Evolutionary conservation across 148 eudicot genomes (phyloP), one percentile per base, ranked within the genome.

Genomic region (Drosera capensis): DNA sequence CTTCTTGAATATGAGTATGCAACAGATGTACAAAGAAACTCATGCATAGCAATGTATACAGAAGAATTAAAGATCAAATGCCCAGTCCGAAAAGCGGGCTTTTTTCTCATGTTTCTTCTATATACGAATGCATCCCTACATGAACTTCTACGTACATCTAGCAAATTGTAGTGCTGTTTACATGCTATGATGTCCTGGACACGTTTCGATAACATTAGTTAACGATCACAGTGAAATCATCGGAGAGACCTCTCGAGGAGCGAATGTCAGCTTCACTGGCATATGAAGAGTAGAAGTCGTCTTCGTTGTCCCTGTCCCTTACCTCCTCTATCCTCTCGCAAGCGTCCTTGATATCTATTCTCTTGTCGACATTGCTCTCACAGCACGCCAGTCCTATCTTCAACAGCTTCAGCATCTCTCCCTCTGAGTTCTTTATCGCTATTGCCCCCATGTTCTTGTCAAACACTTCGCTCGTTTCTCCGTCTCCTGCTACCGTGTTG

Each of bases 291-390:
- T 71, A 65, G 35, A 73, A 71, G 20, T 80, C 82, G n/a, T 79
- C 75, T 7, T 72, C 77, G 35, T 23, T 26, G 17, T 74, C 77
- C 23, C 47, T 79, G 28, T 78, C 93, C 49, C 46, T 75, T 1
- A 90, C 46, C 43, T 75, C 76, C 18, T 80, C 72, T 29, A 90
- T 73, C 52, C 40, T 71, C 31, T 68, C 82, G 38, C 71, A 53
- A 15, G 67, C 82, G 55, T 85, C 72, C 8, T 70, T 75, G n/a
- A 90, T 73, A 56, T 71, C 95, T 58, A 51, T 65, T 48, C 99
- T 73, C 56, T 63, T 64, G 13, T 73, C 85, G 1, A 78, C 72
- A 39, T 71, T 71, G 2, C 25, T 46, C 24, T 80, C 71, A 19
- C 88, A 77, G 39, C 93, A 80, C 25, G 48, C 55, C 40, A 90